These are phyloP conservation scores for Calendula officinalis DNA, from an alignment of 129 eudicot genomes.

Conservation along the genomic window DNA sequence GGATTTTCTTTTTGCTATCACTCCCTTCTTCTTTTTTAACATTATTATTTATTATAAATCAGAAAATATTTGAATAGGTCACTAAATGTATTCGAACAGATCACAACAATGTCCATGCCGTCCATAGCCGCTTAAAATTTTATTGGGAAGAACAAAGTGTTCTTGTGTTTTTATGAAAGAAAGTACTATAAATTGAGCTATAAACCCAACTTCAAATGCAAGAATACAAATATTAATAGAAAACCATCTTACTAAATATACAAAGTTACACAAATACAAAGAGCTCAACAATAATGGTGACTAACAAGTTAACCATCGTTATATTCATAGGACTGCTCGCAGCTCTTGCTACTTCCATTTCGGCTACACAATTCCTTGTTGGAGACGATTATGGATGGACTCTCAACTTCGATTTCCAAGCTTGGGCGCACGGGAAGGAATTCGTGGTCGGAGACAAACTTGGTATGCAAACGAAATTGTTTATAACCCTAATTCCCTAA, in stretches of 20 bases:
- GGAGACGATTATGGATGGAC: conserved; percentile 35
- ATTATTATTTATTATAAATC: no score
- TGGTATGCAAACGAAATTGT: conserved; percentile 5
- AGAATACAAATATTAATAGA: background rate
- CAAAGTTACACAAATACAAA: background rate
- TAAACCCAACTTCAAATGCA: conserved; percentile 6
- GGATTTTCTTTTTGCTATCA: background rate
- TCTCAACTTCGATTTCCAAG: conserved; percentile 21
- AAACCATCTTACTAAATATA: background rate
- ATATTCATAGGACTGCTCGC: background rate
- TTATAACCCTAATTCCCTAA: background rate
- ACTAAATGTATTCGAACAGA: no score
- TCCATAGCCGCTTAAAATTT: conserved; percentile 7
- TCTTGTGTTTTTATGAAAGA: background rate
- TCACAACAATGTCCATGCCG: background rate
- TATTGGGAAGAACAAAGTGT: conserved; percentile 3
- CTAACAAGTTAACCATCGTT: background rate
- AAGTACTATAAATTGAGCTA: conserved; percentile 11
- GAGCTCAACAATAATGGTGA: conserved; percentile 5
- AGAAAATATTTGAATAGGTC: no score
- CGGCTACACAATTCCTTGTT: conserved; percentile 14
- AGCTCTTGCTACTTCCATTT: background rate
- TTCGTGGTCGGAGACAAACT: conserved; percentile 37
- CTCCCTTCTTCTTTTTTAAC: background rate
- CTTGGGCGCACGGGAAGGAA: conserved; percentile 33